Evolutionary conservation across 2,329 filamentous ascomycete genomes (phyloP).

Genomic region (Magnaporthiopsis incrustans): DNA sequence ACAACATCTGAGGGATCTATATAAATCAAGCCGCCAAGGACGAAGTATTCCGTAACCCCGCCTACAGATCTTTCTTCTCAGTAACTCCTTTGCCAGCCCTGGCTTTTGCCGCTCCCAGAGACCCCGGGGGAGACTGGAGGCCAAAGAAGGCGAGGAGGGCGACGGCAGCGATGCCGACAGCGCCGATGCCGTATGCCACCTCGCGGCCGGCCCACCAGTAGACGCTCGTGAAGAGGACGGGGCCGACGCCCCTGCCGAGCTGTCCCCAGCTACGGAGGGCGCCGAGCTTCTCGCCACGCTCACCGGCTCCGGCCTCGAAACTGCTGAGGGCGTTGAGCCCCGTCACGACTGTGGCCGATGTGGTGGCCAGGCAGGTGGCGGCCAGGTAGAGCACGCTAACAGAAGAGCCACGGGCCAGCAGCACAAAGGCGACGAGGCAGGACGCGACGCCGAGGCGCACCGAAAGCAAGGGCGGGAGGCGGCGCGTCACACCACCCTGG

Average conservation of each 20-base stretch:
- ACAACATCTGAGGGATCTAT: background rate
- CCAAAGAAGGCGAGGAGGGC: constrained; percentile 61
- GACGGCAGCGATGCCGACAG: constrained; percentile 71
- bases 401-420: constrained; percentile 63
- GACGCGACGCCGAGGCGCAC: constrained; percentile 72
- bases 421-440: constrained; percentile 71
- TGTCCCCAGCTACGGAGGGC: constrained; percentile 77
- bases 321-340: constrained; percentile 86
- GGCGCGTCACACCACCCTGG: constrained; percentile 84
- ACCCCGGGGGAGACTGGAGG: constrained; percentile 54
- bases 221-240: constrained; percentile 82
- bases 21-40: background rate
- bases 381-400: constrained; percentile 69
- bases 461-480: constrained; percentile 70
- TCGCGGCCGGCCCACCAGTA: constrained; percentile 98
- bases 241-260: constrained; percentile 77
- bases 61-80: constrained; percentile 12
- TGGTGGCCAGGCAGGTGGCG: constrained; percentile 77
- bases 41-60: background rate
- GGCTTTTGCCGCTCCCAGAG: constrained; percentile 13
- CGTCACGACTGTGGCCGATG: constrained; percentile 90
- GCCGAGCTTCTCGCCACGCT: constrained; percentile 81
- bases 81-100: background rate
- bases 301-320: constrained; percentile 72
- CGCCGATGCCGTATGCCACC: constrained; percentile 74